Conservation (phyloP, 73 alveolate genomes). For the Tetrahymena malaccensis region DNA sequence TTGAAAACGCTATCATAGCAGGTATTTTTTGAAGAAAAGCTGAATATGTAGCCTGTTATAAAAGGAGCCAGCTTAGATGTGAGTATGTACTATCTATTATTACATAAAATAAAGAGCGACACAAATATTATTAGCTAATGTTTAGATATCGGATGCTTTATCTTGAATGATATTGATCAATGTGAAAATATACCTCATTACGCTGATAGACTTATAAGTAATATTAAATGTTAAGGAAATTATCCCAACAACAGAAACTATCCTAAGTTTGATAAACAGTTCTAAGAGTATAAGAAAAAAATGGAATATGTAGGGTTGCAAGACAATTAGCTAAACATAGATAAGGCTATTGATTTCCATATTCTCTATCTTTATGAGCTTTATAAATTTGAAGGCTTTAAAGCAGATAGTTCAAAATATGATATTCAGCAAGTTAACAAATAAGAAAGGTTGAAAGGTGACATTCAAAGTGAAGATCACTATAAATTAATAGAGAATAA, state of each 20-base stretch:
- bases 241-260: background rate
- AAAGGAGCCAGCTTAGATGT: background rate
- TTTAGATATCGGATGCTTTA: background rate
- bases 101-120: background rate
- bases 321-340: background rate
- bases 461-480: background rate
- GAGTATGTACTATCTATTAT: background rate
- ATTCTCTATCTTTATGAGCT: background rate
- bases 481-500: background rate
- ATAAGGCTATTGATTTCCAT: background rate
- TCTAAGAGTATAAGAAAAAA: background rate
- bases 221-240: background rate
- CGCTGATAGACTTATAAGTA: background rate
- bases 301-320: background rate
- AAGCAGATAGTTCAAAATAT: background rate
- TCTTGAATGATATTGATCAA: background rate
- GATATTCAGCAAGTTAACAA: background rate
- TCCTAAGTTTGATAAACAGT: background rate
- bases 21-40: background rate
- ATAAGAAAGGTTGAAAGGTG: background rate
- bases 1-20: background rate
- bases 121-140: background rate
- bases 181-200: background rate
- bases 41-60: background rate
- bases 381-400: background rate